phyloP scores from a whole-genome alignment of 1,284 basidiomycete genomes.

The Cutaneotrichosporon dermatis region DNA sequence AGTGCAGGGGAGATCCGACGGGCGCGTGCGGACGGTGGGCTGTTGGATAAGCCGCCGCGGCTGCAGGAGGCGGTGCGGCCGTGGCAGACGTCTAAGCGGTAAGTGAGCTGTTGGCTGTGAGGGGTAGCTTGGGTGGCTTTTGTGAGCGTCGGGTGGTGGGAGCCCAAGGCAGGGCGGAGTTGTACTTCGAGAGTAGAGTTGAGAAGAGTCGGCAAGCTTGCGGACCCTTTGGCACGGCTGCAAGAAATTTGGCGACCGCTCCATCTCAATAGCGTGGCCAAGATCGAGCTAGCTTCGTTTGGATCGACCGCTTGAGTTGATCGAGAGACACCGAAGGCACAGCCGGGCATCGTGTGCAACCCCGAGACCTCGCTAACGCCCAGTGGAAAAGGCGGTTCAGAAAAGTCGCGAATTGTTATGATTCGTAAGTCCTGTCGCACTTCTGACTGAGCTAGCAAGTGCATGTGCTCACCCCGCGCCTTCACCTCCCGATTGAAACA shows the following conservation, averaged over 20 bases:
- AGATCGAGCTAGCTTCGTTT: too few relatives aligned
- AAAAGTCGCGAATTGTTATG: slow-evolving; percentile 67
- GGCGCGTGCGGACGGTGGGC: slow-evolving; percentile 26
- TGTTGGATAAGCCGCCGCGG: slow-evolving; percentile 65
- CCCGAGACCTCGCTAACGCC: slow-evolving; percentile 12
- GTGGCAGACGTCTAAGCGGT: slow-evolving; percentile 44
- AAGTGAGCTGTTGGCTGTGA: neutral
- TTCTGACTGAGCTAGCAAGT: slow-evolving; percentile 8
- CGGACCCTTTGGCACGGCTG: too few relatives aligned
- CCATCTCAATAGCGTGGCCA: too few relatives aligned
- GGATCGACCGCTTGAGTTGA: too few relatives aligned
- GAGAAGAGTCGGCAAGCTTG: too few relatives aligned
- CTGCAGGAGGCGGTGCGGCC: slow-evolving; percentile 64
- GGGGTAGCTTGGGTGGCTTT: too few relatives aligned
- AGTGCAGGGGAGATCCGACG: slow-evolving; percentile 29
- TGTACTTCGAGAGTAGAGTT: too few relatives aligned
- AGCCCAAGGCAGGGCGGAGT: too few relatives aligned
- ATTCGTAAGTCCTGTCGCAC: slow-evolving; percentile 51
- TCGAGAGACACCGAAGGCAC: slow-evolving; percentile 35
- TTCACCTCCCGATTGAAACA: neutral
- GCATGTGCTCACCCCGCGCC: neutral
- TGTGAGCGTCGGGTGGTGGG: too few relatives aligned
- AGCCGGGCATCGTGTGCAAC: too few relatives aligned
- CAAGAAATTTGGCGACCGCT: too few relatives aligned
- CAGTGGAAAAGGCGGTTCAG: slow-evolving; percentile 55